phyloP scores from a whole-genome alignment of 2,329 filamentous ascomycete genomes.

The Sclerotinia subarctica region DNA sequence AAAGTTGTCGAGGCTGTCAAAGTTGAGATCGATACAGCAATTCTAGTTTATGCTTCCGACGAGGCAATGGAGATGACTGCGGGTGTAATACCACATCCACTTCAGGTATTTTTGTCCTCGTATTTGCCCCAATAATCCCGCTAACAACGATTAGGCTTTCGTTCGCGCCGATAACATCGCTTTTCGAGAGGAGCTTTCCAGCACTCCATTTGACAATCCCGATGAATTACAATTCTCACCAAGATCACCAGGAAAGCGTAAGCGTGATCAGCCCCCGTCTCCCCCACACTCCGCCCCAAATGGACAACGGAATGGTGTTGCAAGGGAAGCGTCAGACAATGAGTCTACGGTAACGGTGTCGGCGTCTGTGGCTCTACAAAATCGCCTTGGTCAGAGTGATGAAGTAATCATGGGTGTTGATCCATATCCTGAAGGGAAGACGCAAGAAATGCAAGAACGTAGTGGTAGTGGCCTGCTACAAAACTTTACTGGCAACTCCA shows the following conservation, averaged over 20 bases:
- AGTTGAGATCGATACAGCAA: slow-evolving; percentile 47
- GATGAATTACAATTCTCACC: slow-evolving; percentile 14
- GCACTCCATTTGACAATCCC: slow-evolving; percentile 19
- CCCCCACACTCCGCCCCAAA: slow-evolving; percentile 16
- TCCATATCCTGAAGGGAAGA: slow-evolving; percentile 21
- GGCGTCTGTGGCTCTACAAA: not conserved
- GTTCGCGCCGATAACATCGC: slow-evolving; percentile 50
- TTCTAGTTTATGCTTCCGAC: slow-evolving; percentile 55
- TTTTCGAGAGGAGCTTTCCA: slow-evolving; percentile 50
- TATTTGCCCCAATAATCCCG: not conserved
- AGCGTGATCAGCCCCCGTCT: slow-evolving; percentile 27
- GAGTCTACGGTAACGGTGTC: not conserved
- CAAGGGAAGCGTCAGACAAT: not conserved
- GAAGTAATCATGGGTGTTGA: slow-evolving; percentile 31
- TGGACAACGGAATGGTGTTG: not conserved
- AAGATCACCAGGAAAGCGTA: slow-evolving; percentile 32
- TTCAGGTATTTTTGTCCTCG: slow-evolving; percentile 38
- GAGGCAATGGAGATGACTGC: slow-evolving; percentile 42
- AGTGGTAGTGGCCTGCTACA: slow-evolving; percentile 29
- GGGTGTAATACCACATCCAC: slow-evolving; percentile 40
- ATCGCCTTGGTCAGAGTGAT: not conserved
- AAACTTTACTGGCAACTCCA: slow-evolving; percentile 17
- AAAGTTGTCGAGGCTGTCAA: slow-evolving; percentile 47
- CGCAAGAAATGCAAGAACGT: slow-evolving; percentile 37
- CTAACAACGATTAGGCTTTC: slow-evolving; percentile 44